Evolutionary conservation across 306 rosid genomes (phyloP), one percentile per base, ranked within the genome.

Genomic region (Cicer bijugum): DNA sequence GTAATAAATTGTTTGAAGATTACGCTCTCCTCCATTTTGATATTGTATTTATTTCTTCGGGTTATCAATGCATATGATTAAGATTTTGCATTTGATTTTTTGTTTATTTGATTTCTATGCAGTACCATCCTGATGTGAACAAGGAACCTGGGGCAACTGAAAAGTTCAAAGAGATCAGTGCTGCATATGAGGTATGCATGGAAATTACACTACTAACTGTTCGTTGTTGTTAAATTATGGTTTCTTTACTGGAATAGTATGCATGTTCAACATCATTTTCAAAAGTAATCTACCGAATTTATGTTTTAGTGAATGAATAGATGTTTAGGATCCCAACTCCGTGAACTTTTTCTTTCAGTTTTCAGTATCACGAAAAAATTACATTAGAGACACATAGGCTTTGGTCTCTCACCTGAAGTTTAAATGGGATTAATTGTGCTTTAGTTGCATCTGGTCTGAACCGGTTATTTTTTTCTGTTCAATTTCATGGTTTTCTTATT

Each of bases 41-140:
- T 14, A 14, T 12, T 14, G 35, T 28, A 33, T 33, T 59, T 33
- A 7, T 40, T 58, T 39, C 6, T 72, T 76, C 5, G 0, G 63
- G n/a, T 38, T 69, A 11, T 12, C 12, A 8, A 8, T 50, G 61
- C 11, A 12, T 16, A 37, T 60, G 62, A 46, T 44, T 67, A 4
- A 48, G 0, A 20, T 47, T 23, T 59, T 69, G 64, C 12, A 75
- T 28, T 28, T 88, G 67, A 85, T 78, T 35, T 82, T 23, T 35
- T 65, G 19, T 51, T 12, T 8, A 60, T 10, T 65, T 47, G 38
- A 80, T 11, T 66, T 67, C 20, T 71, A 72, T 84, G 28, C 82
- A 94, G 98, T 94, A 84, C 83, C 98, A 94, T 77, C 98, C 98
- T 75, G 98, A 94, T 78, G 97, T 91, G 68, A 94, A 94, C 83